phyloP scores from a whole-genome alignment of 73 alveolate species.

The Paramecium primaurelia region DNA sequence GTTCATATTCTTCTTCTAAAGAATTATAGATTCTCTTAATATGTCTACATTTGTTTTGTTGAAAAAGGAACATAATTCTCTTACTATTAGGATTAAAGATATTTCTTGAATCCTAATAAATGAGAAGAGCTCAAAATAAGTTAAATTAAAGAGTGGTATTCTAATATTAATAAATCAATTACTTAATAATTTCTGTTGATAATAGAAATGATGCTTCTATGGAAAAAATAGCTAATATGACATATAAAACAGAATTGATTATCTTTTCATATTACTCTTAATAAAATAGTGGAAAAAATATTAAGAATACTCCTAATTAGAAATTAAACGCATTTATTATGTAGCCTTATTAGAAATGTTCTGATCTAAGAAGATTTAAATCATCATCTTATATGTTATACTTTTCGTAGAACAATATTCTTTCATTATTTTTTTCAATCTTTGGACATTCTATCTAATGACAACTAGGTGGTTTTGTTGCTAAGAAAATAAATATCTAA shows the following conservation, averaged over 20 bases:
- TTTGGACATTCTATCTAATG: slow-evolving; percentile 9
- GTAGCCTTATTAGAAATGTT: not conserved
- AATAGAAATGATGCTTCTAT: not conserved
- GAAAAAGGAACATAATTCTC: not conserved
- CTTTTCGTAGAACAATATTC: slow-evolving; percentile 1
- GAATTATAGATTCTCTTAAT: not conserved
- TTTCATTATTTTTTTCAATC: not conserved
- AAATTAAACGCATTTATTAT: not conserved
- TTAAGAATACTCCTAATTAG: not conserved
- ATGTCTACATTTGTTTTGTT: not conserved
- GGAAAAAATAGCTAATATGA: not conserved
- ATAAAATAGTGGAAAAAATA: not conserved
- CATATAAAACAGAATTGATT: not conserved
- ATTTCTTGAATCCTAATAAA: not conserved
- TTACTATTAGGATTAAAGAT: not conserved
- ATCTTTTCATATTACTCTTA: not conserved
- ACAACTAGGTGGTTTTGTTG: not conserved
- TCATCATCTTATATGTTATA: not conserved
- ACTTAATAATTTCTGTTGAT: not conserved
- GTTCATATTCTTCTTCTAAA: not conserved
- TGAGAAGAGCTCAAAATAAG: not conserved
- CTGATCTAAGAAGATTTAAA: slow-evolving; percentile 9
- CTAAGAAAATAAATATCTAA: not conserved
- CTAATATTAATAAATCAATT: not conserved
- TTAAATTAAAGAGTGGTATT: not conserved